phyloP scores from a whole-genome alignment of 495 filamentous ascomycete species.

The Neurospora sp. region DNA sequence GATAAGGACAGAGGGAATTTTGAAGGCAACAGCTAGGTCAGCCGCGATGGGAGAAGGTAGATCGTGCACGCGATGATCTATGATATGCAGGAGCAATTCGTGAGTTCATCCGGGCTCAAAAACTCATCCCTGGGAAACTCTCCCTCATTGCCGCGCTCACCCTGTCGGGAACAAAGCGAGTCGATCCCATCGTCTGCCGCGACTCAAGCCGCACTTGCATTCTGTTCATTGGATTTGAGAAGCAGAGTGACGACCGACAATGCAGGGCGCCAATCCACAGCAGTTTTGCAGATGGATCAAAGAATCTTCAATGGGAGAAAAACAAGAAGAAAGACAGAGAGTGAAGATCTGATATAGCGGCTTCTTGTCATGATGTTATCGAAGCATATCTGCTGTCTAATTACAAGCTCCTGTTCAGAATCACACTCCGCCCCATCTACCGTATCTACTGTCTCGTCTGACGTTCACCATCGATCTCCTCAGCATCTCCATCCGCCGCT shows the following conservation, averaged over 20 bases:
- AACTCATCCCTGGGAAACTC: background rate
- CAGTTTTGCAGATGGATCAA: background rate
- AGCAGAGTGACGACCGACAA: background rate
- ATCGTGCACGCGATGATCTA: background rate
- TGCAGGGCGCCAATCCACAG: background rate
- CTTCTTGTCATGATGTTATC: background rate
- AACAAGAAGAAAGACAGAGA: background rate
- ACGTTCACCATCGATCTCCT: background rate
- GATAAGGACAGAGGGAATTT: background rate
- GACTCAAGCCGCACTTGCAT: background rate
- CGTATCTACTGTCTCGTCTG: background rate
- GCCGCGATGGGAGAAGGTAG: background rate
- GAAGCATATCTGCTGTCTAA: background rate
- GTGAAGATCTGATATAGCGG: background rate
- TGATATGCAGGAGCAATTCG: background rate
- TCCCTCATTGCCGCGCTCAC: background rate
- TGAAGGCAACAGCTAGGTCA: background rate
- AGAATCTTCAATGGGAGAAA: background rate
- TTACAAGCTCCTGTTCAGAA: background rate
- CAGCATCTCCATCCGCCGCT: background rate
- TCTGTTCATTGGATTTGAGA: background rate
- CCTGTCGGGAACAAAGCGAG: background rate
- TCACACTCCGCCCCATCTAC: background rate
- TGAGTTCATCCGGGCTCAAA: background rate
- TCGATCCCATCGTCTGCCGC: background rate